phyloP scores from a whole-genome alignment of 2,329 filamentous ascomycete species.

The Aureobasidium sp. region DNA sequence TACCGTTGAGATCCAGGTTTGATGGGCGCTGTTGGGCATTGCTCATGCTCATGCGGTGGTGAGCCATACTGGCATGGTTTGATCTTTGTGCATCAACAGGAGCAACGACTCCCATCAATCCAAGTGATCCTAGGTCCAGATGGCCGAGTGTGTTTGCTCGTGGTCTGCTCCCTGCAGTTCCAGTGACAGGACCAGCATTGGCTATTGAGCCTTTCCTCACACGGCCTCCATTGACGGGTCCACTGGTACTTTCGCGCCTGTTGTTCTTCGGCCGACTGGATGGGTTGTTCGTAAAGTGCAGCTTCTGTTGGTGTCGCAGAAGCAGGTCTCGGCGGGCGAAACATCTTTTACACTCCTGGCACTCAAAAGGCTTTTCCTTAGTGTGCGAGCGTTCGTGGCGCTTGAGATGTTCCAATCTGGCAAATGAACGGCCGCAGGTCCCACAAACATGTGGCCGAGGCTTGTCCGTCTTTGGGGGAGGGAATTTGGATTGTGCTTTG shows the following conservation, averaged over 20 bases:
- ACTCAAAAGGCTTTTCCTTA: constrained; percentile 98
- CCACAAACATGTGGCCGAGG: constrained; percentile 88
- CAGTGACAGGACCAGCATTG: constrained; percentile 42
- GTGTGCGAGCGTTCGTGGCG: constrained; percentile 96
- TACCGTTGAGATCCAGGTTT: constrained; percentile 61
- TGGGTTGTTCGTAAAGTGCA: constrained; percentile 87
- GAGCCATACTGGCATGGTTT: not conserved
- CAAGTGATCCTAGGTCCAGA: constrained; percentile 70
- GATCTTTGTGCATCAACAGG: constrained; percentile 1
- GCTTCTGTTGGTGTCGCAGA: constrained; percentile 93
- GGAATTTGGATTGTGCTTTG: constrained; percentile 41
- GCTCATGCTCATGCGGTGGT: constrained; percentile 51
- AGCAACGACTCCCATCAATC: constrained; percentile 31
- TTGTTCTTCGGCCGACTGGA: constrained; percentile 75
- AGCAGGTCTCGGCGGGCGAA: constrained; percentile 91
- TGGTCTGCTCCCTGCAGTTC: constrained; percentile 53
- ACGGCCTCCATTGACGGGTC: constrained; percentile 61
- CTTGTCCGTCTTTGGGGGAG: constrained; percentile 93
- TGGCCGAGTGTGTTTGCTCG: constrained; percentile 95
- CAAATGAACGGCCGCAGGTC: constrained; percentile 88
- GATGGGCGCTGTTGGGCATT: constrained; percentile 52
- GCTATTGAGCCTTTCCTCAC: constrained; percentile 91
- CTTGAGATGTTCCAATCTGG: constrained; percentile 91
- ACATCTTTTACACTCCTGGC: constrained; percentile 86
- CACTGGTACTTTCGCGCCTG: constrained; percentile 78